Base-by-base conservation (phyloP, 306 rosid genomes). In the Inga oerstediana region DNA sequence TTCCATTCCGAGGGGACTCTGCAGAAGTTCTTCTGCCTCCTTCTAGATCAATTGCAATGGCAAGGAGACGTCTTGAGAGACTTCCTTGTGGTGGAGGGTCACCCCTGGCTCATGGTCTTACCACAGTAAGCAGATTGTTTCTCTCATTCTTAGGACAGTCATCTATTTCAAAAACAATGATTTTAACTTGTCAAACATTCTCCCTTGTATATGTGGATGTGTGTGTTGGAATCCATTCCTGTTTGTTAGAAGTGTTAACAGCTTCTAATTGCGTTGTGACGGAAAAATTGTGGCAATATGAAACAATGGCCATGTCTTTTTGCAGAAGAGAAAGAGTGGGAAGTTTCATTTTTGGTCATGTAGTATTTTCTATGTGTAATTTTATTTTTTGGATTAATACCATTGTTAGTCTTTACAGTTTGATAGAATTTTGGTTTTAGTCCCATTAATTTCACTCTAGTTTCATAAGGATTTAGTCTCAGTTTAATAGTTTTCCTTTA, bases 21-120 rank as follows among this genome's bases (percentile, higher is more conserved):
- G 99, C 99, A 14, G 99, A 93, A 90, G 99, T 95, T 92, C 97
- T 95, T 48, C 91, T 95, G 82, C 99, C 99, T 83, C 99, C 98
- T 80, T 95, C 98, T 52, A 91, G 98, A 90, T 95, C 98, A 76
- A 95, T 95, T 88, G 92, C 98, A 74, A 95, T 95, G 98, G 98
- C 98, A 78, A 91, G 96, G 87, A 95, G 88, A 81, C 97, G 96
- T 78, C 98, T 95, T 43, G 98, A 95, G 86, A 91, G 97, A 89
- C 98, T 95, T 86, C 98, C 99, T 61, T 93, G 99, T 81, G 94
- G 99, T 30, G 99, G 99, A 88, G 99, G 99, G 76, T 95, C 99
- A 69, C 99, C 98, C 79, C 91, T 95, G 82, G 99, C 99, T 70
- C 99, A 95, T 89, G 99, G 99, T 84, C 98, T 95, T 65, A 91